These are phyloP conservation scores for Panicum virgatum DNA, from an alignment of 202 grass and related monocot species.

Conservation along the genomic window DNA sequence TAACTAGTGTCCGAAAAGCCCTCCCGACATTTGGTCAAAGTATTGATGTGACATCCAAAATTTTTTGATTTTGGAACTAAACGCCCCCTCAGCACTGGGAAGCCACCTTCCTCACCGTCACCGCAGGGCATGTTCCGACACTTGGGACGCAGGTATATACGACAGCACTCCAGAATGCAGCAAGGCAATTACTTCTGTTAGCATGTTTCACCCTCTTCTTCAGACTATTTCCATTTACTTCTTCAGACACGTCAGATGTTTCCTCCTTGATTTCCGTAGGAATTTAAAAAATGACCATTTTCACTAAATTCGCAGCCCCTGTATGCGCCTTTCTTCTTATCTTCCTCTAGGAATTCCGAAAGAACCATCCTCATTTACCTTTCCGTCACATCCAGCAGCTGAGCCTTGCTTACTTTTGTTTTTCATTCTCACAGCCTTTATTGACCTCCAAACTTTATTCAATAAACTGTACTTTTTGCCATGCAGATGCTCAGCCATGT, in stretches of 20 bases:
- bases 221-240: conserved; percentile 27
- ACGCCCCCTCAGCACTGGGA: no score
- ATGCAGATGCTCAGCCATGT: conserved; percentile 68
- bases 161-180: no score
- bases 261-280: not conserved
- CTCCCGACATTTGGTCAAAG: no score
- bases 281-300: not conserved
- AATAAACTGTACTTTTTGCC: conserved; percentile 56
- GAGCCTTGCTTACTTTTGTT: conserved; percentile 7
- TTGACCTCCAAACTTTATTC: conserved; percentile 43
- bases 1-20: no score
- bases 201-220: not conserved
- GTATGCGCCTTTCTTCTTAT: not conserved
- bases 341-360: conserved; percentile 7
- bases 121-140: no score
- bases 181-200: not conserved
- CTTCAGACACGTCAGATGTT: not conserved
- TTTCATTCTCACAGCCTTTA: conserved; percentile 30
- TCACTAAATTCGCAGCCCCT: conserved; percentile 10
- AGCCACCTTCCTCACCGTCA: no score
- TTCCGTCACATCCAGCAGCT: not conserved
- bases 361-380: not conserved
- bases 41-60: no score
- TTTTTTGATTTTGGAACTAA: no score
- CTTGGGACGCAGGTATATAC: no score